These are phyloP conservation scores for Tetrapisispora pingtungensis DNA, from an alignment of 805 yeast genomes.

Conservation along the genomic window DNA sequence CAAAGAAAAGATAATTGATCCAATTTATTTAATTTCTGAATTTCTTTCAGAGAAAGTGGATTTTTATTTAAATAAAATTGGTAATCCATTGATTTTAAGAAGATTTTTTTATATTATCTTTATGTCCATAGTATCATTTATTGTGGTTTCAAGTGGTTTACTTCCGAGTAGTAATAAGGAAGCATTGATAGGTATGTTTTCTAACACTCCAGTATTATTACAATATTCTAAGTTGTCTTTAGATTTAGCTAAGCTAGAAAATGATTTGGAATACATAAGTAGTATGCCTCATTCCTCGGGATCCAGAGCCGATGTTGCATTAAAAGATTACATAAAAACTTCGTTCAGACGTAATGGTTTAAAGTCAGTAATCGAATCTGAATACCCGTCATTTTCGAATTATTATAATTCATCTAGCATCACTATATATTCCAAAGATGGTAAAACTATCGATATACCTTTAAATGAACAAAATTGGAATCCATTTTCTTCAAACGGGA, in stretches of 20 bases:
- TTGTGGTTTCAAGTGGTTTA: constrained; percentile 48
- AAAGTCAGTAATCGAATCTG: constrained; percentile 31
- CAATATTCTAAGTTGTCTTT: constrained; percentile 42
- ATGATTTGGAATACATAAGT: constrained; percentile 59
- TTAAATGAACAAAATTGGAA: constrained; percentile 42
- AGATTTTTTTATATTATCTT: constrained; percentile 62
- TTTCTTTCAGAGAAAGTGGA: constrained; percentile 40
- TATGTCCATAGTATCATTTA: constrained; percentile 48
- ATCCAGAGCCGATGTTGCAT: constrained; percentile 69
- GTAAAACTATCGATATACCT: neutral
- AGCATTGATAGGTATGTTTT: constrained; percentile 46
- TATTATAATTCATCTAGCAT: constrained; percentile 32
- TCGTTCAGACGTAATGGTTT: constrained; percentile 52
- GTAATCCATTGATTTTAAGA: constrained; percentile 77
- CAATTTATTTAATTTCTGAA: constrained; percentile 33
- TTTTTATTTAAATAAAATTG: constrained; percentile 48
- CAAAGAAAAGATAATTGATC: constrained; percentile 35
- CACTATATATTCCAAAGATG: constrained; percentile 30
- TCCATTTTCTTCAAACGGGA: constrained; percentile 57
- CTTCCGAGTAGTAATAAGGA: constrained; percentile 35
- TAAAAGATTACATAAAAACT: constrained; percentile 55
- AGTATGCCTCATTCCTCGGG: constrained; percentile 85
- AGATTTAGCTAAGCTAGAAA: constrained; percentile 49
- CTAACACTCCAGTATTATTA: constrained; percentile 45
- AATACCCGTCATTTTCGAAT: constrained; percentile 49